Evolutionary conservation across 106 monocot genomes (phyloP).

Genomic region (Amphibolis antarctica): DNA sequence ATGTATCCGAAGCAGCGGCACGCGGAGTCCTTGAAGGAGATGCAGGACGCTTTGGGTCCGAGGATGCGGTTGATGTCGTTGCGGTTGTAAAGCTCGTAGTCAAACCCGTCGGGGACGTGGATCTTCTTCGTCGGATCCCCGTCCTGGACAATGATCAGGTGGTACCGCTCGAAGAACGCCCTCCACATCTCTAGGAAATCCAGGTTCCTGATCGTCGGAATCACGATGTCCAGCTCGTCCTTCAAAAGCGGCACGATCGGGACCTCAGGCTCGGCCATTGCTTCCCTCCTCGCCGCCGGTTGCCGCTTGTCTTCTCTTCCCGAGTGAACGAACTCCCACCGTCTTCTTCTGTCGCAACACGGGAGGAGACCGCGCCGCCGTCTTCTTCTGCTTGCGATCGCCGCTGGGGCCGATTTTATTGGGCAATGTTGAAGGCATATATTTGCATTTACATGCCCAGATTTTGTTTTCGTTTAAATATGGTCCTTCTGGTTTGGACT

Average conservation of each 20-base stretch:
- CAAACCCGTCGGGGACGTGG: constrained; percentile 67
- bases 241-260: constrained; percentile 32
- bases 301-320: too few relatives aligned
- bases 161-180: constrained; percentile 70
- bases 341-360: too few relatives aligned
- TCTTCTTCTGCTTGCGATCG: too few relatives aligned
- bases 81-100: constrained; percentile 80
- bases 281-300: too few relatives aligned
- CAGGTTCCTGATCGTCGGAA: constrained; percentile 72
- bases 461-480: too few relatives aligned
- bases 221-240: constrained; percentile 79
- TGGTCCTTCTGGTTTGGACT: too few relatives aligned
- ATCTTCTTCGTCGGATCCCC: constrained; percentile 68
- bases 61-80: constrained; percentile 64
- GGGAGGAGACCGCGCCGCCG: too few relatives aligned
- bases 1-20: constrained; percentile 76
- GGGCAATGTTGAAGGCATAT: too few relatives aligned
- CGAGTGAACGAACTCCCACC: too few relatives aligned
- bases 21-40: constrained; percentile 89
- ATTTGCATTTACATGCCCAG: too few relatives aligned
- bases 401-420: too few relatives aligned
- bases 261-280: constrained; percentile 5
- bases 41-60: constrained; percentile 71
- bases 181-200: constrained; percentile 84
- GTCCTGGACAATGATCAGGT: constrained; percentile 80